Evolutionary conservation across 2,329 filamentous ascomycete genomes (phyloP).

Genomic region (Verticillium isaacii): DNA sequence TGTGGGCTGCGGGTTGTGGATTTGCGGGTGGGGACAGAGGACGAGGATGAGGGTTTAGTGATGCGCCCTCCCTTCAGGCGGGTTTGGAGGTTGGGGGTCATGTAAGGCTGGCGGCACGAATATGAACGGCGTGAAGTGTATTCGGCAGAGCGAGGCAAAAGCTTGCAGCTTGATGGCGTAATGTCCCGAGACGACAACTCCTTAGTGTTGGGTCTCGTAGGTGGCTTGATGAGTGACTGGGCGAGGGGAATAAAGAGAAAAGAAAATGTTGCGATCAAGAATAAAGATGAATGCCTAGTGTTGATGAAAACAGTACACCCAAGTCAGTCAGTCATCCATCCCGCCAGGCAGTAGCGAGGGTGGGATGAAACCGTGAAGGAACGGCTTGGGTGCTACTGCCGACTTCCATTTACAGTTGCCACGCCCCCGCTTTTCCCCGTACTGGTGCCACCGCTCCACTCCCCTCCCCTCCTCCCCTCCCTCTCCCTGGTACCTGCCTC

Average conservation of each 20-base stretch:
- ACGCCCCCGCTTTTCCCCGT: neutral
- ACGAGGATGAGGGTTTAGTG: neutral
- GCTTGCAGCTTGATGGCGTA: neutral
- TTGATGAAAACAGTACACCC: neutral
- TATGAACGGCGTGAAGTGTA: neutral
- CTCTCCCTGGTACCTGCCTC: neutral
- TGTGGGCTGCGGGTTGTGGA: neutral
- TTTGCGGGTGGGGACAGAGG: neutral
- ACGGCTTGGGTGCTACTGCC: neutral
- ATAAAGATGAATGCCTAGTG: neutral
- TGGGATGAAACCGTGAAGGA: neutral
- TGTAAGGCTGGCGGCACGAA: neutral
- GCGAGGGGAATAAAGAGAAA: neutral
- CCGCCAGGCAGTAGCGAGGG: neutral
- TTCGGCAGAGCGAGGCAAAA: neutral
- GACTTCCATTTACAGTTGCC: neutral
- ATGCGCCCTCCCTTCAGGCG: neutral
- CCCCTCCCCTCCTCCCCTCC: no score
- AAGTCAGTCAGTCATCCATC: neutral
- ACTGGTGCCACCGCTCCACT: neutral
- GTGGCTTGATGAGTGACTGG: neutral
- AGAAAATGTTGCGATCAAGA: neutral
- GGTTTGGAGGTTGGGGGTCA: neutral
- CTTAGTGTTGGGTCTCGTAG: neutral
- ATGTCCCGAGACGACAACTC: neutral